phyloP scores from a whole-genome alignment of 495 filamentous ascomycete species.

The Podospora didyma region DNA sequence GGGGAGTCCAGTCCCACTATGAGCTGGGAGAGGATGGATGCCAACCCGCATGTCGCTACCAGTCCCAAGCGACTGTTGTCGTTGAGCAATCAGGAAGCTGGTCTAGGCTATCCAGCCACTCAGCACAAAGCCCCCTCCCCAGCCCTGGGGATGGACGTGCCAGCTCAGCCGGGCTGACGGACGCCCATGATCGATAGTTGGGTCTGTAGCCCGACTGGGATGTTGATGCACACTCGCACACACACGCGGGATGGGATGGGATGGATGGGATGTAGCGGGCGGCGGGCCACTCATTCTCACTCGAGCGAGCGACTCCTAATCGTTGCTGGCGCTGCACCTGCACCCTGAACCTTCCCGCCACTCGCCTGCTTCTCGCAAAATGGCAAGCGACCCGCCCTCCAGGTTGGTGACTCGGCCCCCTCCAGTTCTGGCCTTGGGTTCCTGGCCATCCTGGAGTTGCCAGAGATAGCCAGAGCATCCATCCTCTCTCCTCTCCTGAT shows the following conservation, averaged over 20 bases:
- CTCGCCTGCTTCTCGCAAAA: neutral
- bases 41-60: neutral
- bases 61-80: neutral
- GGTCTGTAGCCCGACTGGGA: neutral
- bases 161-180: neutral
- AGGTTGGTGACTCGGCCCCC: neutral
- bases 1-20: neutral
- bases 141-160: neutral
- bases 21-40: neutral
- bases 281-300: neutral
- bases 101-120: neutral
- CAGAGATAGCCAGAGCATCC: neutral
- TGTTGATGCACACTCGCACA: neutral
- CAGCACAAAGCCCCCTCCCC: neutral
- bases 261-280: neutral
- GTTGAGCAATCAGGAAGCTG: neutral
- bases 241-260: neutral
- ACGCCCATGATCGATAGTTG: neutral
- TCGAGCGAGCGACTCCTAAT: neutral
- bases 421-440: neutral
- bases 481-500: neutral
- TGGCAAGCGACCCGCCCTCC: neutral
- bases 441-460: neutral
- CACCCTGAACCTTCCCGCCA: neutral
- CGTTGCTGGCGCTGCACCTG: neutral